Conservation (phyloP, 2,329 filamentous ascomycete genomes). For the Botrytis porri region DNA sequence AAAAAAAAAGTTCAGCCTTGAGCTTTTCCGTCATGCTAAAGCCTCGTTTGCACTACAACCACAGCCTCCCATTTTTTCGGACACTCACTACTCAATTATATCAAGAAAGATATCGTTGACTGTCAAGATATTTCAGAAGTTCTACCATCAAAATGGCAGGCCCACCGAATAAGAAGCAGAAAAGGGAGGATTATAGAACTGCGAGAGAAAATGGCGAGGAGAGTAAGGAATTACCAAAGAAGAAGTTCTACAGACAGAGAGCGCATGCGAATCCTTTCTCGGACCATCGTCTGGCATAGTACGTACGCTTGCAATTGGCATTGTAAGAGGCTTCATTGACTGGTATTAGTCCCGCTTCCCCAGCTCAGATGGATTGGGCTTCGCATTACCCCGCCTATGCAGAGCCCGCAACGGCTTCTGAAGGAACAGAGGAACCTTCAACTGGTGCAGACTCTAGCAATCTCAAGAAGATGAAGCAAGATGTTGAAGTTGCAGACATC, state of each 20-base stretch:
- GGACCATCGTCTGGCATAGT: constrained; percentile 89
- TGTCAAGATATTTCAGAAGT: not conserved
- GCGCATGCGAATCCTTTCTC: constrained; percentile 98
- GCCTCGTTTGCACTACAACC: not conserved
- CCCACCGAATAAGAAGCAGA: constrained; percentile 56
- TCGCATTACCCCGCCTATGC: constrained; percentile 75
- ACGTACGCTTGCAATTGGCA: constrained; percentile 40
- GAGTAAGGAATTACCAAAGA: constrained; percentile 64
- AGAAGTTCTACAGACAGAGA: constrained; percentile 94
- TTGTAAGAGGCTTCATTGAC: constrained; percentile 18
- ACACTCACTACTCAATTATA: not conserved
- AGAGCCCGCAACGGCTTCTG: constrained; percentile 38
- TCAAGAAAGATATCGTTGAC: not conserved
- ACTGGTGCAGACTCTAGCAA: constrained; percentile 17
- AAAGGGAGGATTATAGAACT: constrained; percentile 64
- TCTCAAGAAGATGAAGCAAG: constrained; percentile 50
- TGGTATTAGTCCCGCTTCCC: constrained; percentile 65
- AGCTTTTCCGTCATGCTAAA: constrained; percentile 18
- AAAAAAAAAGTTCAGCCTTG: constrained; percentile 22
- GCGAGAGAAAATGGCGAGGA: constrained; percentile 49
- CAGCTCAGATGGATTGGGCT: constrained; percentile 89
- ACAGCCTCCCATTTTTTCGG: constrained; percentile 3
- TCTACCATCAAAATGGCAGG: constrained; percentile 40
- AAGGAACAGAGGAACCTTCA: constrained; percentile 26
- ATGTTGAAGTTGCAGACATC: constrained; percentile 92